phyloP scores from a whole-genome alignment of 2,329 filamentous ascomycete species.

The Fusarium dimerum region DNA sequence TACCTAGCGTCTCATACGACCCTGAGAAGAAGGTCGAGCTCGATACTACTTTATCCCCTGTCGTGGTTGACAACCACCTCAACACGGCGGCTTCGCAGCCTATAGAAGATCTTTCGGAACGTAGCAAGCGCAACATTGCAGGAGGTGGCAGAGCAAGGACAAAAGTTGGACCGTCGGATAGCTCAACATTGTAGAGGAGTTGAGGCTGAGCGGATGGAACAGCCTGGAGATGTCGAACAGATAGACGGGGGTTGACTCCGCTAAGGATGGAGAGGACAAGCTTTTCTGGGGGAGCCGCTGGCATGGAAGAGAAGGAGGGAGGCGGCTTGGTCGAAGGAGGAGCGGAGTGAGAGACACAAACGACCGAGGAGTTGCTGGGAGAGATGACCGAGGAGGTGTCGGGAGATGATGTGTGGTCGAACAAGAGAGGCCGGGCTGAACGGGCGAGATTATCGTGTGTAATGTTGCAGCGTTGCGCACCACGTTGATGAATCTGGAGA shows the following conservation, averaged over 20 bases:
- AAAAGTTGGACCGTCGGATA: constrained; percentile 43
- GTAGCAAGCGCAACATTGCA: constrained; percentile 45
- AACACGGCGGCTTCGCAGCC: constrained; percentile 47
- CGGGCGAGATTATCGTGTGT: constrained; percentile 27
- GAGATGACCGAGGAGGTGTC: constrained; percentile 1
- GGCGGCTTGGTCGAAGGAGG: constrained; percentile 1
- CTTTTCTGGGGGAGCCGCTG: constrained; percentile 23
- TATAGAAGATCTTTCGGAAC: constrained; percentile 47
- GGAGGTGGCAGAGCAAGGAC: constrained; percentile 46
- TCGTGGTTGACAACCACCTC: constrained; percentile 42
- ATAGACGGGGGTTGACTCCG: constrained; percentile 24
- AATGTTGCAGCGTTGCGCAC: constrained; percentile 29
- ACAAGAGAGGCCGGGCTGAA: constrained; percentile 27
- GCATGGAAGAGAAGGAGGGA: constrained; percentile 20
- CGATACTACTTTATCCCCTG: constrained; percentile 12
- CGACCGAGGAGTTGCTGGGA: constrained; percentile 24
- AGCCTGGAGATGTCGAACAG: constrained; percentile 27
- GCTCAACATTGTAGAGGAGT: constrained; percentile 43
- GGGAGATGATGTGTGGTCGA: background rate
- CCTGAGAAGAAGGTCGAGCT: background rate
- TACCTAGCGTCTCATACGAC: constrained; percentile 5
- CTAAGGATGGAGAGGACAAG: constrained; percentile 28
- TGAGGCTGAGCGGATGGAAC: constrained; percentile 41
- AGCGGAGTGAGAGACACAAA: constrained; percentile 11
- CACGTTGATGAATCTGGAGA: constrained; percentile 10